Conservation (phyloP, 2,329 filamentous ascomycete species). For the Claviceps sp. region DNA sequence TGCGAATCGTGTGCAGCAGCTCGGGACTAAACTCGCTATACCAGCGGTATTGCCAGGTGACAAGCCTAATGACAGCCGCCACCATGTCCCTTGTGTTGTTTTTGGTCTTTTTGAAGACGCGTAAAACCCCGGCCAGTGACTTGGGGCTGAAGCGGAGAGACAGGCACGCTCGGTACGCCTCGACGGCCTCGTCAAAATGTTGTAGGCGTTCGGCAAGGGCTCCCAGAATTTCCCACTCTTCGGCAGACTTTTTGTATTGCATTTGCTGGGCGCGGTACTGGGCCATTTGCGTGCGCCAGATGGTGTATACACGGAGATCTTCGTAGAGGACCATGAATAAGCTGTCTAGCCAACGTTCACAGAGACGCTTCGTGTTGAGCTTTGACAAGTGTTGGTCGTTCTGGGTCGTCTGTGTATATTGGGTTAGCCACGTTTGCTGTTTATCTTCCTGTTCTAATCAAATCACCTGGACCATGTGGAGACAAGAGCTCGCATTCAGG, state of each 20-base stretch:
- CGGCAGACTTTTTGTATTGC: constrained; percentile 90
- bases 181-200: constrained; percentile 78
- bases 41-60: constrained; percentile 98
- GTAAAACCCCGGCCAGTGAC: constrained; percentile 73
- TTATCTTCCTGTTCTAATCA: not conserved
- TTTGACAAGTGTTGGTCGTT: constrained; percentile 68
- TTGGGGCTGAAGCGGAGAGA: constrained; percentile 85
- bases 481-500: too few relatives aligned
- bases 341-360: constrained; percentile 95
- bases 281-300: constrained; percentile 96
- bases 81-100: constrained; percentile 74
- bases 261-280: constrained; percentile 88
- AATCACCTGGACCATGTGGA: too few relatives aligned
- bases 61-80: constrained; percentile 73
- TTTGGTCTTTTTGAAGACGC: constrained; percentile 62
- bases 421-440: not conserved
- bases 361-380: constrained; percentile 93
- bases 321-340: constrained; percentile 99
- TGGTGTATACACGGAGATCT: constrained; percentile 94
- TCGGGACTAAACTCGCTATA: constrained; percentile 98
- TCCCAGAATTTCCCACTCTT: constrained; percentile 97
- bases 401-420: constrained; percentile 36
- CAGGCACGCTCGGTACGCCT: constrained; percentile 84
- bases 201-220: constrained; percentile 86
- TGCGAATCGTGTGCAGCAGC: constrained; percentile 74